Evolutionary conservation across 2,329 filamentous ascomycete genomes (phyloP).

Genomic region (Aspergillus proliferans): DNA sequence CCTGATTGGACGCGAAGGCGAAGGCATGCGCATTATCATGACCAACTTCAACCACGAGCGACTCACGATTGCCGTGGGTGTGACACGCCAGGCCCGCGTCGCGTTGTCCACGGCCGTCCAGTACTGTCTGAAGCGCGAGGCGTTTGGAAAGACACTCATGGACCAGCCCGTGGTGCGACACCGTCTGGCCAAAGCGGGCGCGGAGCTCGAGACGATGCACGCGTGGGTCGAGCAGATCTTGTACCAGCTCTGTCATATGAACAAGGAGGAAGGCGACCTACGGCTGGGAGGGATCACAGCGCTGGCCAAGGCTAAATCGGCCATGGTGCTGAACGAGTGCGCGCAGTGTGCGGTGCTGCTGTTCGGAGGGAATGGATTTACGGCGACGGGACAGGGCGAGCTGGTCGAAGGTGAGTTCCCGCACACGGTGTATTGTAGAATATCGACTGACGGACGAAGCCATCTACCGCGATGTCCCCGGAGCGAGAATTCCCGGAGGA

Average conservation of each 20-base stretch:
- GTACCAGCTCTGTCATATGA: conserved; percentile 60
- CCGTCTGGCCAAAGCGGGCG: conserved; percentile 64
- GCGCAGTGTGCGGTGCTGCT: conserved; percentile 63
- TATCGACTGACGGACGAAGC: conserved; percentile 37
- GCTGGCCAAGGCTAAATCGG: conserved; percentile 65
- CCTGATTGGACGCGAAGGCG: conserved; percentile 62
- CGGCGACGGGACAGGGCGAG: conserved; percentile 63
- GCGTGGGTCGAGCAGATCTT: conserved; percentile 68
- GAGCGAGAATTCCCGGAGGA: conserved; percentile 59
- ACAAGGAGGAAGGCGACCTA: conserved; percentile 39
- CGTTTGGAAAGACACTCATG: conserved; percentile 62
- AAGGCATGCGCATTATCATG: conserved; percentile 70
- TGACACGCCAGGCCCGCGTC: conserved; percentile 57
- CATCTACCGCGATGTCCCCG: conserved; percentile 59
- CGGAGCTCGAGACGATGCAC: conserved; percentile 62
- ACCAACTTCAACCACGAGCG: conserved; percentile 77
- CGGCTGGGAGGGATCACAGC: conserved; percentile 67
- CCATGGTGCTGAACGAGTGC: conserved; percentile 65
- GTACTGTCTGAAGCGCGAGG: conserved; percentile 60
- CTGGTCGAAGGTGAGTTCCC: conserved; percentile 58
- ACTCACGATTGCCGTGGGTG: conserved; percentile 58
- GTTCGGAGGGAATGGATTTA: conserved; percentile 70
- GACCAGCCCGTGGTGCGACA: conserved; percentile 70
- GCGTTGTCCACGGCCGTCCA: conserved; percentile 55
- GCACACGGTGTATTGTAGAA: conserved; percentile 2